phyloP scores from a whole-genome alignment of 2,329 filamentous ascomycete species.

The Calonectria naviculata region DNA sequence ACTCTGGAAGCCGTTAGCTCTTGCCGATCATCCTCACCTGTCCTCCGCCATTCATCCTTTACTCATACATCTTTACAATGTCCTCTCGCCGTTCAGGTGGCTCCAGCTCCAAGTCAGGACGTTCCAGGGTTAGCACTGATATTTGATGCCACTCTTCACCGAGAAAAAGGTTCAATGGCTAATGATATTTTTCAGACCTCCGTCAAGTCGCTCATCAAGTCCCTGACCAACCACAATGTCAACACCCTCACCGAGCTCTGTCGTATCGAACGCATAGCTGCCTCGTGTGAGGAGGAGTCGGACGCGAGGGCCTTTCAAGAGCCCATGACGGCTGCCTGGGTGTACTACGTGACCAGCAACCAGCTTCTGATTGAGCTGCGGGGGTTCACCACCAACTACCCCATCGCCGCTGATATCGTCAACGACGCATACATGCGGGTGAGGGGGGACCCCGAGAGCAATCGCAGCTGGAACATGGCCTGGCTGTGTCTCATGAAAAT shows the following conservation, averaged over 20 bases:
- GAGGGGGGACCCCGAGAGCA: constrained; percentile 70
- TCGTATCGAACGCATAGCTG: constrained; percentile 75
- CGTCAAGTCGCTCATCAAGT: constrained; percentile 62
- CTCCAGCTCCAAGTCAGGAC: constrained; percentile 7
- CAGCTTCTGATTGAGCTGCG: constrained; percentile 78
- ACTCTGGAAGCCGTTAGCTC: neutral
- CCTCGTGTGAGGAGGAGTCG: constrained; percentile 66
- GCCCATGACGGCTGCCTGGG: constrained; percentile 78
- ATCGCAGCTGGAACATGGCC: constrained; percentile 80
- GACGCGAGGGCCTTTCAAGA: constrained; percentile 68
- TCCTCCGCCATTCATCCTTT: neutral
- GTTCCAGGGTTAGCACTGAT: constrained; percentile 1
- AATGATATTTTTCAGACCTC: neutral
- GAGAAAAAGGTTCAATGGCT: neutral
- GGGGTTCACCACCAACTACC: constrained; percentile 73
- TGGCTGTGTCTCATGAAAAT: constrained; percentile 79
- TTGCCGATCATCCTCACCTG: neutral
- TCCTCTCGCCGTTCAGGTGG: constrained; percentile 19
- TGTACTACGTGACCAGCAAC: constrained; percentile 77
- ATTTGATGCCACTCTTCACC: neutral
- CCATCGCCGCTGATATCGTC: constrained; percentile 73
- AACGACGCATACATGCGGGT: constrained; percentile 75
- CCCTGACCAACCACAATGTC: constrained; percentile 73
- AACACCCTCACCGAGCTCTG: constrained; percentile 80
- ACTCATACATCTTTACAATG: constrained; percentile 4